Evolutionary conservation across 257 asterid species (phyloP), one percentile per base, ranked within the genome.

Genomic region (Fraxinus anomala): DNA sequence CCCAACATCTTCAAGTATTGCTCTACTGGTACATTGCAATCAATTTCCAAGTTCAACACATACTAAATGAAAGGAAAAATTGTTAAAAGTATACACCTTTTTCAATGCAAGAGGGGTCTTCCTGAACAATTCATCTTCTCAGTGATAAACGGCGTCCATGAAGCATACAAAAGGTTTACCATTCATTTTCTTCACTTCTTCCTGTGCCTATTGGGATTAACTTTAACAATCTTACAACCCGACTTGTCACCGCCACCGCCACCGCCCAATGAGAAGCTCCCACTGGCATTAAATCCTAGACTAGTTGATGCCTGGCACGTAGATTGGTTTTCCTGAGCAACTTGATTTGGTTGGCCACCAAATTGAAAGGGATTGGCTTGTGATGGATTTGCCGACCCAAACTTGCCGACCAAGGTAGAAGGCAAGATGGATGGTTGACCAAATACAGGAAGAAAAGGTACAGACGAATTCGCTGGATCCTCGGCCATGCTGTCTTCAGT

Each of bases 401-500:
- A 91, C 66, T 67, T 19, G 54, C 86, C 86, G 69, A 83, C 83
- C 16, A 86, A 28, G 2, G 90, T 86, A 19, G 96, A 14, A 68
- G 84, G 87, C 31, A 85, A 76, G 39, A 68, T 82, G 1, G 91
- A 47, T 11, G 83, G 88, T 81, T 90, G 94, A 77, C 92, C 89
- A 86, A 87, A 91, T 21, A 44, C 79, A 59, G 87, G 74, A 34
- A 56, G 26, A 34, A 77, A 76, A 74, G 89, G 61, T 70, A 73
- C 5, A 1, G 84, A 74, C 51, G 93, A 74, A 47, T 88, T 96
- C 84, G 86, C 87, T 42, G 89, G 86, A 88, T 95, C 98, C 89
- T 90, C 98, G 0, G 94, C 96, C 98, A 95, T 95, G 88, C 91
- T 90, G 89, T 89, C 96, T 80, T 91, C 97, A 33, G 86, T 83